phyloP scores from a whole-genome alignment of 2,329 filamentous ascomycete genomes.

The Pseudogymnoascus sp. region DNA sequence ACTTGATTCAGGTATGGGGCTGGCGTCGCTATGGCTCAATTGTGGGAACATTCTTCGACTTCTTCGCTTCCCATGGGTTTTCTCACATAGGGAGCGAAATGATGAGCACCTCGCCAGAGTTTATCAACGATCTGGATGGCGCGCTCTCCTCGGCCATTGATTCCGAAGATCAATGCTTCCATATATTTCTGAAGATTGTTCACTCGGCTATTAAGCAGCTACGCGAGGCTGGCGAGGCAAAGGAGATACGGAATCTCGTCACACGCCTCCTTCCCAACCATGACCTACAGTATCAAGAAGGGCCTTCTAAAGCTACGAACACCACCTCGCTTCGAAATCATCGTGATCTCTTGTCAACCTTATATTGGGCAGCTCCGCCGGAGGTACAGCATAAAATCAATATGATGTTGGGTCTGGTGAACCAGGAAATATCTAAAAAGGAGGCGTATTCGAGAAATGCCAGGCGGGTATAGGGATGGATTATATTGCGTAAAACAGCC shows the following conservation, averaged over 20 bases:
- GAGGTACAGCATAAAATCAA: constrained; percentile 44
- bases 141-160: constrained; percentile 40
- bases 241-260: constrained; percentile 53
- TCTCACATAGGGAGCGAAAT: constrained; percentile 48
- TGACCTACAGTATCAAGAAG: constrained; percentile 56
- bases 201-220: constrained; percentile 49
- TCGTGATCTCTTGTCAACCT: constrained; percentile 57
- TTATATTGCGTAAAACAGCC: not conserved
- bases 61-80: constrained; percentile 55
- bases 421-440: not conserved
- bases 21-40: constrained; percentile 49
- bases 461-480: not conserved
- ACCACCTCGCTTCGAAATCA: constrained; percentile 59
- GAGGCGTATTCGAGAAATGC: not conserved
- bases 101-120: constrained; percentile 56
- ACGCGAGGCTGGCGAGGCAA: constrained; percentile 38
- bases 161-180: constrained; percentile 54
- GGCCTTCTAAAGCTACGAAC: constrained; percentile 50
- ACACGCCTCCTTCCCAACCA: constrained; percentile 58
- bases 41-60: constrained; percentile 57
- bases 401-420: constrained; percentile 51
- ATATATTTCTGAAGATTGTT: constrained; percentile 58
- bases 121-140: constrained; percentile 47
- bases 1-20: constrained; percentile 56
- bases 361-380: constrained; percentile 55